Evolutionary conservation across 179 eudicot species (phyloP).

Genomic region (Sideroxylon spinosum): DNA sequence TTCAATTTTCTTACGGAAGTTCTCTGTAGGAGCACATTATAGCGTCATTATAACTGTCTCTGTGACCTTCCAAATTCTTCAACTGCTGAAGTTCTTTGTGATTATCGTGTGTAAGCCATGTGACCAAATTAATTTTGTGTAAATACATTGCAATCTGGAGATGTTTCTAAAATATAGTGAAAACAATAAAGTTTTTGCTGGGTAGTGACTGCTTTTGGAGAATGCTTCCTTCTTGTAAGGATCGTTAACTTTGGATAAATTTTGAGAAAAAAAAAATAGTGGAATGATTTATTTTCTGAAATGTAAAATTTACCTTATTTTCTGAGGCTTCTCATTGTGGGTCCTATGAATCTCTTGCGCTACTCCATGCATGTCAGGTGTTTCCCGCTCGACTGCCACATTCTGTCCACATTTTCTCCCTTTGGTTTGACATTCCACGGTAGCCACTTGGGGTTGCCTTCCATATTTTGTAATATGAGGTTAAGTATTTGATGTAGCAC

Average conservation of each 20-base stretch:
- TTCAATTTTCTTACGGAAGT: too few relatives aligned
- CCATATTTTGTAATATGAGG: constrained; percentile 7
- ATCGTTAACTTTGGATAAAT: background rate
- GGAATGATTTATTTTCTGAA: background rate
- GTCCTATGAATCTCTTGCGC: background rate
- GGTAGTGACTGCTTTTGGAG: background rate
- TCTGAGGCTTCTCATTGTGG: background rate
- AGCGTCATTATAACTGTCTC: too few relatives aligned
- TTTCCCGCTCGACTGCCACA: background rate
- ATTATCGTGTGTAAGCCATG: too few relatives aligned
- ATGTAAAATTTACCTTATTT: background rate
- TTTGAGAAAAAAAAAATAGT: background rate
- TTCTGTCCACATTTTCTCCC: background rate
- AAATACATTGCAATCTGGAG: background rate
- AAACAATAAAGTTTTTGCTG: background rate
- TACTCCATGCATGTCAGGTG: constrained; percentile 5
- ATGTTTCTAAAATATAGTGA: background rate
- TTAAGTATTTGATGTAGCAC: too few relatives aligned
- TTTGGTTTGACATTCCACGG: background rate
- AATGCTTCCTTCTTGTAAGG: background rate
- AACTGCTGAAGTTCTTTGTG: background rate
- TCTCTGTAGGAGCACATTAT: too few relatives aligned
- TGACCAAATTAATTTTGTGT: too few relatives aligned
- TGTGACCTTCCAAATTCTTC: too few relatives aligned
- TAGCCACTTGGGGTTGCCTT: background rate